Evolutionary conservation across 1,284 basidiomycete genomes (phyloP), one percentile per base, ranked within the genome.

Genomic region (Apiotrichum montevideense): DNA sequence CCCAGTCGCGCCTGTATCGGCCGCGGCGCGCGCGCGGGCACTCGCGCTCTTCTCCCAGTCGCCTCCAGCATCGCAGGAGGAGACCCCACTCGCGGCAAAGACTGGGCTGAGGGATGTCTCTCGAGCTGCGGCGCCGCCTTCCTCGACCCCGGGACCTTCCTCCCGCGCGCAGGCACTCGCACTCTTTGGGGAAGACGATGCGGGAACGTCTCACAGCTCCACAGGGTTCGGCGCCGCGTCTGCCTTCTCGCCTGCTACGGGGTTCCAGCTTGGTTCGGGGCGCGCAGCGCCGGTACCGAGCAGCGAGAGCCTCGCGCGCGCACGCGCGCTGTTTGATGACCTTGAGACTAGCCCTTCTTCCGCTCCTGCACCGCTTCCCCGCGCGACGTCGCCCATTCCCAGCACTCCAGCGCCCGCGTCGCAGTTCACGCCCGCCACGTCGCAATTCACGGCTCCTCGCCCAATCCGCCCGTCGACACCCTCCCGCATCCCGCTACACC

Each of bases 401-500:
- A 21, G 21, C 21, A 21, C 21, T 21, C 21, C 21, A 21, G 21
- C 21, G 21, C 21, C 21, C 21, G 21, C 21, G 21, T 21, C 21
- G 21, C 21, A 21, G 21, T 21, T 21, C 21, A 21, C 21, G 21
- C 21, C 21, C 21, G 21, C 21, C 21, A 21, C 21, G 21, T 21
- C 21, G 21, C 21, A 21, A 21, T 39, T 39, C 37, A 39, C 37
- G 7, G 37, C 37, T 39, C 37, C 37, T 13, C 37, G 37, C 37
- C 37, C 37, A 39, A 13, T 39, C 37, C 37, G 13, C 37, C 49
- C 47, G 3, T 35, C 44, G n/a, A 63, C 64, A 1, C 65, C 69
- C 1, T 54, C 65, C 5, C 62, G 69, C 3, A 58, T 62, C 9
- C 64, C 71, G 6, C 50, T 68, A 2, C 46, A 57, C 29, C 56